phyloP scores from a whole-genome alignment of 2,329 filamentous ascomycete species.

The Amesomyces nigricolor region DNA sequence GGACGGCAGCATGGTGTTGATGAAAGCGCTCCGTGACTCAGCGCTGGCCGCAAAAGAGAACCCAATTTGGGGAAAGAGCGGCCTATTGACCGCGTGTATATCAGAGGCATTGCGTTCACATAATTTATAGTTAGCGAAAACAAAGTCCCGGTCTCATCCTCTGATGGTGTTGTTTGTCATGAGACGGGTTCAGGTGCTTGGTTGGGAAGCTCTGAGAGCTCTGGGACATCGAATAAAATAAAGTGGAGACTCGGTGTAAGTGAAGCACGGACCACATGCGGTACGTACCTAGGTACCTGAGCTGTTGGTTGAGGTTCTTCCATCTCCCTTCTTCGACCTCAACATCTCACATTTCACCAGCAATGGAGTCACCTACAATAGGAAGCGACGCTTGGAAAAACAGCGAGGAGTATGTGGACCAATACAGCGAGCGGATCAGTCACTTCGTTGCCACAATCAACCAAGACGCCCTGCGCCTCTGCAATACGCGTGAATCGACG shows the following conservation, averaged over 20 bases:
- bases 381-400: too few relatives aligned
- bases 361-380: too few relatives aligned
- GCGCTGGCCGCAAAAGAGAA: slow-evolving; percentile 2
- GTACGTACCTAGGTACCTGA: too few relatives aligned
- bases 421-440: too few relatives aligned
- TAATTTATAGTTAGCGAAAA: slow-evolving; percentile 9
- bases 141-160: neutral
- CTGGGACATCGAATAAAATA: neutral
- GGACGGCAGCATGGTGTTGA: slow-evolving; percentile 3
- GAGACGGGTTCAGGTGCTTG: neutral
- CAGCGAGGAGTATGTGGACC: too few relatives aligned
- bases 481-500: neutral
- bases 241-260: neutral
- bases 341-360: too few relatives aligned
- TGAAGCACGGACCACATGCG: too few relatives aligned
- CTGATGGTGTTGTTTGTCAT: neutral
- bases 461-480: too few relatives aligned
- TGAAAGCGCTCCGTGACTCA: neutral
- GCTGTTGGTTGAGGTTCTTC: too few relatives aligned
- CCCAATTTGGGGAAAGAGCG: slow-evolving; percentile 24
- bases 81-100: slow-evolving; percentile 29
- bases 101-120: slow-evolving; percentile 28
- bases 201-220: neutral
- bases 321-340: too few relatives aligned
- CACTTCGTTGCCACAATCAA: too few relatives aligned